A percentile compares a stretch with the other conserved stretches of the same genome.
Evolutionary conservation across 192 early-diverging fungal genomes (phyloP).

Genomic region (Coemansia sp.): DNA sequence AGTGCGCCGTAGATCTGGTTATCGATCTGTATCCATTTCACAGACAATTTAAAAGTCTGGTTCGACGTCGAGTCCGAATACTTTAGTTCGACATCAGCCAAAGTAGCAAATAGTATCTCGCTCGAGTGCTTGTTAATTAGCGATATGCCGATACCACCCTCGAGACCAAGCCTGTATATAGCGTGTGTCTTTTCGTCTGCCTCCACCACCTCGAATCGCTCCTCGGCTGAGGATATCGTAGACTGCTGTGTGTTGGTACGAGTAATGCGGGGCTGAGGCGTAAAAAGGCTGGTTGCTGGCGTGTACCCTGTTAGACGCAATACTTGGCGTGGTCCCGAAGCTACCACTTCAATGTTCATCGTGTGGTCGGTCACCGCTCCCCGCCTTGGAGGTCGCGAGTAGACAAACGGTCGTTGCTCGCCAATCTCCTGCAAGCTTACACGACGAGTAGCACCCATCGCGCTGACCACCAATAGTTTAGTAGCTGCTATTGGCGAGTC

Average conservation of each 20-base stretch:
- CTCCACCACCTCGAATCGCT: constrained; percentile 42
- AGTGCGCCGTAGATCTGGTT: constrained; percentile 90
- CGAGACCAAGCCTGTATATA: constrained; percentile 74
- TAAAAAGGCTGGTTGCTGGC: constrained; percentile 65
- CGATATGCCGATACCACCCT: constrained; percentile 88
- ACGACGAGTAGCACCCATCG: constrained; percentile 74
- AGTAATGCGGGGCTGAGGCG: constrained; percentile 24
- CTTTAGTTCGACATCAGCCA: constrained; percentile 75
- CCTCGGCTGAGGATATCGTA: neutral
- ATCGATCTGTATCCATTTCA: constrained; percentile 96
- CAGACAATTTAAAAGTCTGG: constrained; percentile 73
- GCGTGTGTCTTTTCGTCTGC: constrained; percentile 44
- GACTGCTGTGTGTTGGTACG: constrained; percentile 36
- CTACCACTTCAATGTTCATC: constrained; percentile 76
- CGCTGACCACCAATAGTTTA: constrained; percentile 75
- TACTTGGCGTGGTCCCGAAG: constrained; percentile 68
- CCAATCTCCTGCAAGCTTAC: constrained; percentile 93
- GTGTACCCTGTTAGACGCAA: constrained; percentile 69
- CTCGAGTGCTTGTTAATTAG: constrained; percentile 77
- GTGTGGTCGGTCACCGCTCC: constrained; percentile 59
- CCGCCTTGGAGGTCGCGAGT: constrained; percentile 52
- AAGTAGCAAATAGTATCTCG: constrained; percentile 86
- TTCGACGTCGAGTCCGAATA: constrained; percentile 82
- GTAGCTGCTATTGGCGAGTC: constrained; percentile 77
- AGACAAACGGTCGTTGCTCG: constrained; percentile 80